A percentile compares a stretch with the other conserved stretches of the same genome.
phyloP scores from a whole-genome alignment of 352 stramenopile species.

The Hyaloperonospora arabidopsidis region DNA sequence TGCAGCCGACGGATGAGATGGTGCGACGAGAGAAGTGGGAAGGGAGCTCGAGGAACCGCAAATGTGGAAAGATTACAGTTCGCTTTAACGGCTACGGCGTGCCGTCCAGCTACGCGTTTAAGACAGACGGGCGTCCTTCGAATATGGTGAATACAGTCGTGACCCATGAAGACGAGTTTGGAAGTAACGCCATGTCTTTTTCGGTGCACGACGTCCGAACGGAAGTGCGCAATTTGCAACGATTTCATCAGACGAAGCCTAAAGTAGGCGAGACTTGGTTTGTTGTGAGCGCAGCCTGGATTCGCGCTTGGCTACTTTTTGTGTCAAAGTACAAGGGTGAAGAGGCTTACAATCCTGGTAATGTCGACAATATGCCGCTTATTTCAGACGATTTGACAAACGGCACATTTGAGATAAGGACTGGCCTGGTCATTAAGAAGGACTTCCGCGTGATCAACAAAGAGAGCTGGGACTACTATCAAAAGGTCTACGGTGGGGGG shows the following conservation, averaged over 20 bases:
- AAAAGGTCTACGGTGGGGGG: slow-evolving; percentile 57
- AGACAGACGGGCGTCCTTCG: slow-evolving; percentile 42
- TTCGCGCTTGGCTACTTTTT: slow-evolving; percentile 63
- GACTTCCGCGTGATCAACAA: slow-evolving; percentile 80
- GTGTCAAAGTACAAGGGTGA: slow-evolving; percentile 68
- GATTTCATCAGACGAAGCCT: slow-evolving; percentile 57
- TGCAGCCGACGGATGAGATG: slow-evolving; percentile 61
- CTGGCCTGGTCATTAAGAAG: slow-evolving; percentile 50
- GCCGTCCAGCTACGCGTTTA: slow-evolving; percentile 46
- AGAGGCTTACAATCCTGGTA: slow-evolving; percentile 42
- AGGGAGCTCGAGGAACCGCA: slow-evolving; percentile 45
- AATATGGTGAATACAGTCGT: slow-evolving; percentile 42
- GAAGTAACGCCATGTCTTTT: slow-evolving; percentile 29
- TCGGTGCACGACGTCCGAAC: slow-evolving; percentile 47
- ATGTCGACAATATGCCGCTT: slow-evolving; percentile 68
- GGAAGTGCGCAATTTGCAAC: slow-evolving; percentile 57
- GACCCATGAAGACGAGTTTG: slow-evolving; percentile 69
- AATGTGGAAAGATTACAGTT: slow-evolving; percentile 55
- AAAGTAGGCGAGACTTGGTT: slow-evolving; percentile 59
- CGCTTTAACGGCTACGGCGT: slow-evolving; percentile 67
- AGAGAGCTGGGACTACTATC: slow-evolving; percentile 69
- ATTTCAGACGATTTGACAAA: slow-evolving; percentile 60
- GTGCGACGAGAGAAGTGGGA: slow-evolving; percentile 37
- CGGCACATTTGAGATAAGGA: slow-evolving; percentile 61
- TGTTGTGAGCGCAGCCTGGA: slow-evolving; percentile 54